These are phyloP conservation scores for Mycena chlorophos DNA, from an alignment of 768 basidiomycete species.

Conservation along the genomic window DNA sequence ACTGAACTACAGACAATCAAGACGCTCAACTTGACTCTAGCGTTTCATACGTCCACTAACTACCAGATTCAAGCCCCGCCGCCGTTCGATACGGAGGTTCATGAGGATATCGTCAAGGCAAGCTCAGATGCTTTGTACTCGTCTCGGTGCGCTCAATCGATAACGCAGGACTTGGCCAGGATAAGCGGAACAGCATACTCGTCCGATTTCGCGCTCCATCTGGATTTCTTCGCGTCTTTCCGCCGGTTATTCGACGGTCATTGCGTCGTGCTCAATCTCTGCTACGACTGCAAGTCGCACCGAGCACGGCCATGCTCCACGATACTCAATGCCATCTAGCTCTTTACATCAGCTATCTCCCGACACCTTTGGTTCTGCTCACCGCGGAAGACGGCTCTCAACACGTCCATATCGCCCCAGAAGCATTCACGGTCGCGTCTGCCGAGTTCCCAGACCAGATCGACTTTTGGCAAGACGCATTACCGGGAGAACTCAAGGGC, in stretches of 20 bases:
- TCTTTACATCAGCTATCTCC: conserved; percentile 48
- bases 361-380: conserved; percentile 48
- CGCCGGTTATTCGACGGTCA: conserved; percentile 61
- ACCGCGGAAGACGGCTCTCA: conserved; percentile 47
- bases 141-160: neutral
- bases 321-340: conserved; percentile 27
- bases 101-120: conserved; percentile 45
- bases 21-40: conserved; percentile 55
- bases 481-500: conserved; percentile 48
- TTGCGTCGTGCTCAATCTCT: conserved; percentile 54
- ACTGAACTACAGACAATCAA: conserved; percentile 47
- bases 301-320: neutral
- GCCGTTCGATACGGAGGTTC: conserved; percentile 55
- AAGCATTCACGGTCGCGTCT: conserved; percentile 52
- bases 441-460: conserved; percentile 53
- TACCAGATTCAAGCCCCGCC: conserved; percentile 56
- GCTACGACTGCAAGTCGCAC: conserved; percentile 48
- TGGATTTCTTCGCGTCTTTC: conserved; percentile 53
- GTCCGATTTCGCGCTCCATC: conserved; percentile 56
- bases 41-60: conserved; percentile 64
- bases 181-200: conserved; percentile 44
- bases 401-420: conserved; percentile 52
- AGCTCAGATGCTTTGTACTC: neutral
- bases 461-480: conserved; percentile 53
- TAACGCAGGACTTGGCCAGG: conserved; percentile 45